phyloP scores from a whole-genome alignment of 768 basidiomycete species.

The Cystofilobasidium ferigula region DNA sequence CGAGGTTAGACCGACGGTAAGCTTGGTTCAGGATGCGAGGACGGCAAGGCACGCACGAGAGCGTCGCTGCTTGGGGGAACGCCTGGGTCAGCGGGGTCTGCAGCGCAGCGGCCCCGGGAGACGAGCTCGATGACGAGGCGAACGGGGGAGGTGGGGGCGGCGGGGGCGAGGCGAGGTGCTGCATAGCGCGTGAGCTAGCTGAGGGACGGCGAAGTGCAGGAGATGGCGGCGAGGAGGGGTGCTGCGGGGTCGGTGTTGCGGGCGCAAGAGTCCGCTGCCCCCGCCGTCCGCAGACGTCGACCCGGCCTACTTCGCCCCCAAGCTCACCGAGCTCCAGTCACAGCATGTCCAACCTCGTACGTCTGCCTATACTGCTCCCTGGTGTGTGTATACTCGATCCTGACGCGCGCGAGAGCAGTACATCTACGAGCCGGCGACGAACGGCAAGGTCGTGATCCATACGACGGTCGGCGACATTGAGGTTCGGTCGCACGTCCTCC shows the following conservation, averaged over 20 bases:
- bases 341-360: conserved; percentile 7
- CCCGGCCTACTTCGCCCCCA: background rate
- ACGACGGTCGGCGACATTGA: conserved; percentile 70
- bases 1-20: background rate
- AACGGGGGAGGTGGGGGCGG: background rate
- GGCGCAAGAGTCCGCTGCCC: background rate
- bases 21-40: background rate
- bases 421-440: conserved; percentile 24
- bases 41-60: conserved; percentile 14
- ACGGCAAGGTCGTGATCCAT: conserved; percentile 52
- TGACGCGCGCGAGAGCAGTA: background rate
- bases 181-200: no score
- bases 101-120: no score
- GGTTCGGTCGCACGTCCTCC: background rate
- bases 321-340: background rate
- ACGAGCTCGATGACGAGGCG: background rate
- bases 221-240: background rate
- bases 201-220: no score
- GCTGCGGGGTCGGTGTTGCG: background rate
- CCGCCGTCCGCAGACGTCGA: background rate
- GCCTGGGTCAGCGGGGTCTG: conserved; percentile 1
- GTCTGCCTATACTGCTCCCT: no score
- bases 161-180: background rate
- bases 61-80: conserved; percentile 12
- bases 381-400: background rate